phyloP scores from a whole-genome alignment of 2,329 filamentous ascomycete genomes.

The Phialophora tarda region DNA sequence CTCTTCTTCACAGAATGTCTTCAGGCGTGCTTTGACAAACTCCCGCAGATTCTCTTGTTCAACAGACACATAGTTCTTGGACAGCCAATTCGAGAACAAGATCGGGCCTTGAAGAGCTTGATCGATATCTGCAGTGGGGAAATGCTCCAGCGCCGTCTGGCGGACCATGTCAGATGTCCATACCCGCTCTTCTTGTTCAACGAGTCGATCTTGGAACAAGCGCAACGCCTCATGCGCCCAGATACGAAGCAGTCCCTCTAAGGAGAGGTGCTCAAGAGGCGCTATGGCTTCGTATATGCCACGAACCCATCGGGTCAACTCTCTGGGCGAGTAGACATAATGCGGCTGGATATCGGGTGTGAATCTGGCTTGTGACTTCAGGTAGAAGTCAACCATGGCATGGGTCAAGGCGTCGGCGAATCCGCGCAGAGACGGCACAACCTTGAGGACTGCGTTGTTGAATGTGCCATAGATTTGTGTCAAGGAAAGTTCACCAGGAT shows the following conservation, averaged over 20 bases:
- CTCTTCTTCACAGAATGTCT: conserved; percentile 99
- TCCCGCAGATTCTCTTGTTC: conserved; percentile 93
- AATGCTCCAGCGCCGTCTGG: conserved; percentile 85
- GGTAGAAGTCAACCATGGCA: conserved; percentile 96
- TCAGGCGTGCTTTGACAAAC: conserved; percentile 94
- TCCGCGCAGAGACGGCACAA: conserved; percentile 90
- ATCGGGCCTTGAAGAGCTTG: conserved; percentile 91
- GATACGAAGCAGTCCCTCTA: conserved; percentile 93
- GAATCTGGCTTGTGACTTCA: conserved; percentile 92
- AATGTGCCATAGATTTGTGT: conserved; percentile 99
- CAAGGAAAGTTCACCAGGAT: conserved; percentile 92
- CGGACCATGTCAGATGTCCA: conserved; percentile 93
- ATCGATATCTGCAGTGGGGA: conserved; percentile 92
- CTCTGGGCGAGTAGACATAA: conserved; percentile 98
- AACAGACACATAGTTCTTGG: conserved; percentile 97
- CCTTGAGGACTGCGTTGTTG: conserved; percentile 94
- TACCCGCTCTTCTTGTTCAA: conserved; percentile 87
- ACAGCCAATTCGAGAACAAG: conserved; percentile 98
- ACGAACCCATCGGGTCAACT: conserved; percentile 95
- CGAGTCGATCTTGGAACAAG: conserved; percentile 95
- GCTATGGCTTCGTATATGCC: conserved; percentile 97
- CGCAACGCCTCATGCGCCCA: conserved; percentile 98
- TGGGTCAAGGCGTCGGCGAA: conserved; percentile 93
- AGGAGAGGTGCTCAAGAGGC: conserved; percentile 81
- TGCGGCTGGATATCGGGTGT: conserved; percentile 97